These are phyloP conservation scores for Zymoseptoria crescenta DNA, from an alignment of 2,329 filamentous ascomycete genomes.

Conservation along the genomic window DNA sequence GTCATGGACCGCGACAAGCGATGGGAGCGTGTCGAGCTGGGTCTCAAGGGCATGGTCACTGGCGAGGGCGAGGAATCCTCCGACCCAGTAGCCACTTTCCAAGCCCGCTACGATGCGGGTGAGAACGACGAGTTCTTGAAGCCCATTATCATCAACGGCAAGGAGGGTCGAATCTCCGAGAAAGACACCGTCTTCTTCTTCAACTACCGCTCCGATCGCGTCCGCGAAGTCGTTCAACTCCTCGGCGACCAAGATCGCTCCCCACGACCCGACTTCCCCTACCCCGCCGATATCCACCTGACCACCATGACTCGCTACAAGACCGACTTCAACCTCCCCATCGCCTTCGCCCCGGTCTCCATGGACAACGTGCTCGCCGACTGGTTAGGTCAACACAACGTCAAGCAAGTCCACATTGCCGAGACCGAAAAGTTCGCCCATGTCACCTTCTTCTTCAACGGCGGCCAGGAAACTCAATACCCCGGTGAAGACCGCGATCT, in stretches of 20 bases:
- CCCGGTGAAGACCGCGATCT: slow-evolving; percentile 85
- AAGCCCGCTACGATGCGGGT: slow-evolving; percentile 75
- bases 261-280: slow-evolving; percentile 81
- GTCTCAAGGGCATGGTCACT: slow-evolving; percentile 73
- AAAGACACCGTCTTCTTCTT: slow-evolving; percentile 97
- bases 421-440: slow-evolving; percentile 99
- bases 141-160: slow-evolving; percentile 88
- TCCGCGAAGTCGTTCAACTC: slow-evolving; percentile 90
- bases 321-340: slow-evolving; percentile 80
- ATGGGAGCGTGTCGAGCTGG: slow-evolving; percentile 90
- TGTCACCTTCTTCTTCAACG: slow-evolving; percentile 99
- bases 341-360: slow-evolving; percentile 87
- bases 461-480: slow-evolving; percentile 94
- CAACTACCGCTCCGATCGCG: slow-evolving; percentile 99
- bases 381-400: slow-evolving; percentile 80
- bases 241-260: slow-evolving; percentile 88
- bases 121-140: slow-evolving; percentile 98
- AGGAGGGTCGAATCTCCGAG: slow-evolving; percentile 80
- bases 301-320: slow-evolving; percentile 99
- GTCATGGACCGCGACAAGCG: slow-evolving; percentile 99
- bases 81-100: slow-evolving; percentile 79
- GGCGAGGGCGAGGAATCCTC: slow-evolving; percentile 81
- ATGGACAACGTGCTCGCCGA: slow-evolving; percentile 99
- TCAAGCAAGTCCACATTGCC: slow-evolving; percentile 91
- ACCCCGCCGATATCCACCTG: slow-evolving; percentile 77